Evolutionary conservation across 441 rosid species (phyloP).

Genomic region (Codiaeum variegatum): DNA sequence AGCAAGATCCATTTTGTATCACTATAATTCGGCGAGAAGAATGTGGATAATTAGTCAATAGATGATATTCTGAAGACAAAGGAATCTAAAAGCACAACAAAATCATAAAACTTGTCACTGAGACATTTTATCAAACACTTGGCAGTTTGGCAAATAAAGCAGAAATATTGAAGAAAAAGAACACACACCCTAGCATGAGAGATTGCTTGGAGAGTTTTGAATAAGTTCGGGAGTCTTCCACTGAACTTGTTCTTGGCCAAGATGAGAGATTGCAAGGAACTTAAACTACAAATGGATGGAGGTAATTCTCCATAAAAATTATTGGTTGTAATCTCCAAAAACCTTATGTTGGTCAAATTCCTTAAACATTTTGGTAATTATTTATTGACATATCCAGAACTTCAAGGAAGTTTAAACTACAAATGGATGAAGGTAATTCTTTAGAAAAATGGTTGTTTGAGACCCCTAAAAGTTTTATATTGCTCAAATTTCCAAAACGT

Average conservation of each 20-base stretch:
- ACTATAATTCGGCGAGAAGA: slow-evolving; percentile 40
- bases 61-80: slow-evolving; percentile 51
- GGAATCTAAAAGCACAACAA: slow-evolving; percentile 37
- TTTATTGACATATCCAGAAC: too few relatives aligned
- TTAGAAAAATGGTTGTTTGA: background rate
- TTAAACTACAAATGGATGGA: background rate
- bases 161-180: background rate
- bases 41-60: slow-evolving; percentile 27
- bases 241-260: background rate
- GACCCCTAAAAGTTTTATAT: too few relatives aligned
- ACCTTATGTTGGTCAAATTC: too few relatives aligned
- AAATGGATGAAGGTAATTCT: background rate
- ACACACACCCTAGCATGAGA: slow-evolving; percentile 60
- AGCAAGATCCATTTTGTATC: slow-evolving; percentile 66
- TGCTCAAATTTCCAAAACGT: too few relatives aligned
- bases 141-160: background rate
- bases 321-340: background rate
- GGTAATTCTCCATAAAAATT: background rate
- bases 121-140: slow-evolving; percentile 31
- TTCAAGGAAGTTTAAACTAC: background rate
- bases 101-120: slow-evolving; percentile 6
- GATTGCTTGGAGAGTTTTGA: too few relatives aligned
- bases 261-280: too few relatives aligned
- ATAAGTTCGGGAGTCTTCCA: background rate
- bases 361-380: too few relatives aligned